Conservation (phyloP, 1,284 basidiomycete species). For the Leccinum subrobustum region DNA sequence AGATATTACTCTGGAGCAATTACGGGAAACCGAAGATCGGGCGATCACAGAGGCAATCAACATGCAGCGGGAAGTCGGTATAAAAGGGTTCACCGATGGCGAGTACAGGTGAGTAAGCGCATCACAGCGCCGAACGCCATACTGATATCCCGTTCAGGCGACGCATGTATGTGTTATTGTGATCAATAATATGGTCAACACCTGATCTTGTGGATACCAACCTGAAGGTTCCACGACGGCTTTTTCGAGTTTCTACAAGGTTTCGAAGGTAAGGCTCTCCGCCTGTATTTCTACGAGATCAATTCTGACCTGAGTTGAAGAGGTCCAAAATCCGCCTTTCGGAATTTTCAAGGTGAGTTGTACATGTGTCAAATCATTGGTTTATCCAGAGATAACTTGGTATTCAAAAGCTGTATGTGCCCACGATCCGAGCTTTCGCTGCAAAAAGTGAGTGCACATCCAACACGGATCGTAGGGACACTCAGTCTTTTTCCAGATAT, state of each 20-base stretch:
- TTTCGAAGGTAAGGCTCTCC: slow-evolving; percentile 23
- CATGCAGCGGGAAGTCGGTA: slow-evolving; percentile 49
- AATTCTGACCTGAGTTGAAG: slow-evolving; percentile 13
- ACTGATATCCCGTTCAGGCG: slow-evolving; percentile 18
- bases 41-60: slow-evolving; percentile 52
- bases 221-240: slow-evolving; percentile 24
- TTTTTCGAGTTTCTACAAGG: slow-evolving; percentile 29
- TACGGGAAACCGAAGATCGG: slow-evolving; percentile 50
- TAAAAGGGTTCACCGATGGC: slow-evolving; percentile 61
- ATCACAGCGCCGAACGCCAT: slow-evolving; percentile 51
- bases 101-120: slow-evolving; percentile 47
- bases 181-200: neutral
- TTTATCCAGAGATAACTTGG: neutral
- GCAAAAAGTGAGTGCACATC: slow-evolving; percentile 44
- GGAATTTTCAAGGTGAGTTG: slow-evolving; percentile 27
- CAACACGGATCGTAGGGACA: neutral
- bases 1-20: slow-evolving; percentile 40
- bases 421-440: slow-evolving; percentile 57
- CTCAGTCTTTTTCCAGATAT: slow-evolving; percentile 42
- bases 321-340: slow-evolving; percentile 24
- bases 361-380: neutral
- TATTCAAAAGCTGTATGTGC: slow-evolving; percentile 24
- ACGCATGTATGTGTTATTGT: slow-evolving; percentile 18
- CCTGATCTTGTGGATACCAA: slow-evolving; percentile 10
- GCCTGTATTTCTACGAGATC: neutral